Percentiles rank a stretch among this genome's conserved stretches.
These are phyloP conservation scores for Cercophora samala DNA, from an alignment of 495 filamentous ascomycete genomes.

Conservation along the genomic window DNA sequence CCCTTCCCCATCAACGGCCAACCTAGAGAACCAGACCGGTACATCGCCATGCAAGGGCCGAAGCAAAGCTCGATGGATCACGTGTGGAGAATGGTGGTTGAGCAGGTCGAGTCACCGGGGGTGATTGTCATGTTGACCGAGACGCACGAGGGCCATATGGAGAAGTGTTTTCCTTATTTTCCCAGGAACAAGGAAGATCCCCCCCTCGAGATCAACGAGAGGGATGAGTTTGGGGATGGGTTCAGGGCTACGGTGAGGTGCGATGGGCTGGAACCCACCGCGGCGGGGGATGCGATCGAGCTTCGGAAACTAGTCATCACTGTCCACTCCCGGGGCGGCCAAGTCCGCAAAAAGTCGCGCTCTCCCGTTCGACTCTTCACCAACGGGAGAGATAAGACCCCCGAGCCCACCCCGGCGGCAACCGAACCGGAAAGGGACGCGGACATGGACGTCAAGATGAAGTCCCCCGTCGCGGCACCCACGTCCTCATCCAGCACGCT, in stretches of 20 bases:
- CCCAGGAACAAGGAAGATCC: constrained; percentile 58
- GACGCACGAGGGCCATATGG: constrained; percentile 72
- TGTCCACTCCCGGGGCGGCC: constrained; percentile 26
- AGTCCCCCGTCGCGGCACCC: constrained; percentile 10
- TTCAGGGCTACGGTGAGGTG: constrained; percentile 56
- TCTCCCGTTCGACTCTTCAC: not conserved
- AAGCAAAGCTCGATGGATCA: constrained; percentile 68
- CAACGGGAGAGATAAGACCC: constrained; percentile 2
- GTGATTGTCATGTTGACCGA: constrained; percentile 97
- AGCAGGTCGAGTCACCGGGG: constrained; percentile 71
- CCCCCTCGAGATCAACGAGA: constrained; percentile 51
- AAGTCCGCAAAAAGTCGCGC: not conserved
- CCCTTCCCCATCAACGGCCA: constrained; percentile 53
- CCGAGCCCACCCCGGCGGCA: not conserved
- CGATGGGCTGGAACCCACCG: constrained; percentile 46
- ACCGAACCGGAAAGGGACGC: constrained; percentile 9
- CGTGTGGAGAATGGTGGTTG: constrained; percentile 95
- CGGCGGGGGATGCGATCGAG: constrained; percentile 51
- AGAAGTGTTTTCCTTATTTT: constrained; percentile 94
- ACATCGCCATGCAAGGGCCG: constrained; percentile 72
- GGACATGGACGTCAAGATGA: constrained; percentile 26
- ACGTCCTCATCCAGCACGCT: not conserved
- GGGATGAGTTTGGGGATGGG: constrained; percentile 61
- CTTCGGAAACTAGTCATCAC: constrained; percentile 52
- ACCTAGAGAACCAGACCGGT: constrained; percentile 40